phyloP scores from a whole-genome alignment of 805 yeast species.

The Yamadazyma phyllophila region DNA sequence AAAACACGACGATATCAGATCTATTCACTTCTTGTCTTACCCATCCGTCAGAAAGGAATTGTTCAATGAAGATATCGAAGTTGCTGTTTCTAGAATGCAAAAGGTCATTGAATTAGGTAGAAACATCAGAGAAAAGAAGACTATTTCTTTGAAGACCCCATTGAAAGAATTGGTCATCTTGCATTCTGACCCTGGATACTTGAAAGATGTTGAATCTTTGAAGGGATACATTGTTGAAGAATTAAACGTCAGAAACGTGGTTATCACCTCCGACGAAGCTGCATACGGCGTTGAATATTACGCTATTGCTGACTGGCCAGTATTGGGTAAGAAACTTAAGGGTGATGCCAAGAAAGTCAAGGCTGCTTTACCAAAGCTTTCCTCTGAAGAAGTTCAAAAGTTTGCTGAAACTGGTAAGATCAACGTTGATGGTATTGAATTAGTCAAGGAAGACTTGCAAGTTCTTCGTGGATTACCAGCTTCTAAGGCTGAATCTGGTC shows the following conservation, averaged over 20 bases:
- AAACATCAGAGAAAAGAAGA: conserved; percentile 93
- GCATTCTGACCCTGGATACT: conserved; percentile 72
- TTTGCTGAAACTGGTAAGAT: conserved; percentile 73
- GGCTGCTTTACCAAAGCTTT: conserved; percentile 81
- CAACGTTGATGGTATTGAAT: conserved; percentile 84
- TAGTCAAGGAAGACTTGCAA: conserved; percentile 83
- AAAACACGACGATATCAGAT: conserved; percentile 58
- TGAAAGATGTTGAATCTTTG: conserved; percentile 75
- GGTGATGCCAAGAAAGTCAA: conserved; percentile 91
- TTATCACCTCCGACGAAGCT: conserved; percentile 86
- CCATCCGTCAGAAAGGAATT: conserved; percentile 81
- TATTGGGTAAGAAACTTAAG: conserved; percentile 94
- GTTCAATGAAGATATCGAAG: conserved; percentile 78
- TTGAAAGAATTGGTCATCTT: conserved; percentile 82
- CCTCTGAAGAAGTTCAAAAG: conserved; percentile 78
- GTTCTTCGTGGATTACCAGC: conserved; percentile 89
- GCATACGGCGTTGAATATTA: conserved; percentile 88
- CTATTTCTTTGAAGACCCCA: conserved; percentile 92
- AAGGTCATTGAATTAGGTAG: conserved; percentile 95
- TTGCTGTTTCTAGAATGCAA: conserved; percentile 94
- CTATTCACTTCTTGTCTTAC: conserved; percentile 91
- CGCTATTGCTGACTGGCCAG: conserved; percentile 99
- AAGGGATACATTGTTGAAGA: conserved; percentile 83
- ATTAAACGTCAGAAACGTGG: conserved; percentile 83
- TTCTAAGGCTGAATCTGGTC: conserved; percentile 59